Evolutionary conservation across 192 early-diverging fungal genomes (phyloP).

Genomic region (Coemansia sp.): DNA sequence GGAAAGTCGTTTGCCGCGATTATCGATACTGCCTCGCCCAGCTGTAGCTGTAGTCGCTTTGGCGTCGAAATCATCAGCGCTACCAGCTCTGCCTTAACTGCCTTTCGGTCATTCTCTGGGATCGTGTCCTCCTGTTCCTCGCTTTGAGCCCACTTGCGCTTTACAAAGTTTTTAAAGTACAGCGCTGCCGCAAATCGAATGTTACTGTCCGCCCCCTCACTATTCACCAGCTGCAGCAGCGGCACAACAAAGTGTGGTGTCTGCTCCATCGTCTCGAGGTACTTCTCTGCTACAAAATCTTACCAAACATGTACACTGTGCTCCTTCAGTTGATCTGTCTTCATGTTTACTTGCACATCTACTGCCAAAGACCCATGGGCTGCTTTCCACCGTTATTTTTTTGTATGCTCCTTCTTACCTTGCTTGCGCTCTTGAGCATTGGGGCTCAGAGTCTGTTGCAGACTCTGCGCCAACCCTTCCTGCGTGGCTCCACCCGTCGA

Average conservation of each 20-base stretch:
- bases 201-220: constrained; percentile 56
- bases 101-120: constrained; percentile 63
- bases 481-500: constrained; percentile 7
- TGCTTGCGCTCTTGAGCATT: constrained; percentile 51
- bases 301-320: neutral
- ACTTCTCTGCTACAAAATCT: constrained; percentile 61
- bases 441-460: constrained; percentile 51
- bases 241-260: constrained; percentile 66
- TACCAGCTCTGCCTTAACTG: constrained; percentile 84
- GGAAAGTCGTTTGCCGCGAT: constrained; percentile 96
- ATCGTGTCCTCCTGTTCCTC: constrained; percentile 43
- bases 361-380: neutral
- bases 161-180: constrained; percentile 97
- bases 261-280: constrained; percentile 56
- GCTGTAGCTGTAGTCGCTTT: constrained; percentile 76
- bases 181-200: constrained; percentile 80
- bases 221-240: constrained; percentile 74
- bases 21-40: constrained; percentile 90
- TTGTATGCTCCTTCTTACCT: constrained; percentile 28
- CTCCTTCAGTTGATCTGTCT: constrained; percentile 31
- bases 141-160: constrained; percentile 73
- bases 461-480: constrained; percentile 37
- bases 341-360: neutral
- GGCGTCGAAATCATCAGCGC: constrained; percentile 82
- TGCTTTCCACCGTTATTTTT: neutral